These are phyloP conservation scores for Orbilia brochopaga DNA, from an alignment of 2,329 filamentous ascomycete genomes.

Conservation along the genomic window DNA sequence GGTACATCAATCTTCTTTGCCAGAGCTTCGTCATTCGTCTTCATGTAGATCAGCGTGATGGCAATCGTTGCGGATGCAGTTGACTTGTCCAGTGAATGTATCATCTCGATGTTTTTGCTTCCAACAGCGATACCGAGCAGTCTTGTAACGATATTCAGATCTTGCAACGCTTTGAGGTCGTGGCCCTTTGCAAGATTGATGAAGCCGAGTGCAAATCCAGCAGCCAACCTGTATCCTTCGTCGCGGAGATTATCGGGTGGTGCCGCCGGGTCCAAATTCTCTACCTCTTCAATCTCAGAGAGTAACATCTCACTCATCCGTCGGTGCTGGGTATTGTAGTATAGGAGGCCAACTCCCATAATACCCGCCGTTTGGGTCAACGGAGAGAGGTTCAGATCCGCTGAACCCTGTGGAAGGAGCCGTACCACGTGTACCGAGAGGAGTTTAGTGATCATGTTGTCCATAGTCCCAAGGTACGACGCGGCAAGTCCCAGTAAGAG, in stretches of 20 bases:
- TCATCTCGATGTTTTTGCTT: constrained; percentile 86
- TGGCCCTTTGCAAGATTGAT: constrained; percentile 93
- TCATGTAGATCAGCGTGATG: constrained; percentile 92
- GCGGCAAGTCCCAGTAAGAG: constrained; percentile 89
- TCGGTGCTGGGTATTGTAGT: constrained; percentile 93
- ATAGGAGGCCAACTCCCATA: constrained; percentile 94
- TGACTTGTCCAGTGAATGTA: constrained; percentile 90
- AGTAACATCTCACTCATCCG: constrained; percentile 99
- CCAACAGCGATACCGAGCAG: constrained; percentile 83
- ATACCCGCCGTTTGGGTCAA: constrained; percentile 94
- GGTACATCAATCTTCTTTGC: constrained; percentile 93
- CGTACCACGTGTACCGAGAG: constrained; percentile 94
- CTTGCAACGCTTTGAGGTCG: constrained; percentile 84
- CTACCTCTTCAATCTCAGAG: constrained; percentile 89
- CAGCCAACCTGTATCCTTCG: constrained; percentile 93
- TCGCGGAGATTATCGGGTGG: constrained; percentile 80
- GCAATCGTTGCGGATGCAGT: constrained; percentile 93
- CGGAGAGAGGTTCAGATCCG: constrained; percentile 90
- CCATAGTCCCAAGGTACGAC: constrained; percentile 96
- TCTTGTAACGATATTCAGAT: constrained; percentile 91
- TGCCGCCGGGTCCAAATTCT: constrained; percentile 70
- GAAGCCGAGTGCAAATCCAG: constrained; percentile 88
- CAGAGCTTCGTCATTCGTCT: constrained; percentile 84
- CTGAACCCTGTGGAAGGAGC: constrained; percentile 89
- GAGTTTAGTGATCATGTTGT: constrained; percentile 88